Percentiles rank a stretch among this genome's conserved stretches.
Conservation (phyloP, 805 yeast genomes). For the Candida pseudofarinosa region DNA sequence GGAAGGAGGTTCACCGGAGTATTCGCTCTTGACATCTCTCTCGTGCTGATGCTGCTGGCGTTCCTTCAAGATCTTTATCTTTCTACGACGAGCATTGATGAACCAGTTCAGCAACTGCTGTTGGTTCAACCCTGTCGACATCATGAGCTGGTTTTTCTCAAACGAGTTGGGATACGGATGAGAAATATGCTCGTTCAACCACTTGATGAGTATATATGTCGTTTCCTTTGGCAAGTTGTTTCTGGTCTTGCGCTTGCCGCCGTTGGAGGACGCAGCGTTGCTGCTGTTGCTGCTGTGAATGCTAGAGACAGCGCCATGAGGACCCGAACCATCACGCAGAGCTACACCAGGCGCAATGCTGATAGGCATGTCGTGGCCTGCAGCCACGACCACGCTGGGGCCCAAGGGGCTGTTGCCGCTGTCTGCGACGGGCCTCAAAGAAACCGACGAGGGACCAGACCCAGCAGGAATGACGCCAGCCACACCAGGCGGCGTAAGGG, state of each 20-base stretch:
- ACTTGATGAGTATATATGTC: conserved; percentile 63
- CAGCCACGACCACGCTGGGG: not conserved
- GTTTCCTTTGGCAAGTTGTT: conserved; percentile 78
- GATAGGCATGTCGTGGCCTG: not conserved
- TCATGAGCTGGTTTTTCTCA: conserved; percentile 67
- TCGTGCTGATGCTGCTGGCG: conserved; percentile 14
- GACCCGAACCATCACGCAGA: not conserved
- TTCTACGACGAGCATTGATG: conserved; percentile 79
- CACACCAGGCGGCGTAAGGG: not conserved
- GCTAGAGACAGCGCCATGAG: not conserved
- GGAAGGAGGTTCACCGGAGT: no score
- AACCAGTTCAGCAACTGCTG: conserved; percentile 86
- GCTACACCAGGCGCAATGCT: not conserved
- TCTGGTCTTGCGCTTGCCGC: conserved; percentile 44
- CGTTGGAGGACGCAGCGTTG: not conserved
- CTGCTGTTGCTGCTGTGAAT: not conserved
- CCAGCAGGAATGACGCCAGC: not conserved
- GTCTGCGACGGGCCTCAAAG: not conserved
- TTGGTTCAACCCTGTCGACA: conserved; percentile 71
- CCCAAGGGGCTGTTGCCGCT: not conserved
- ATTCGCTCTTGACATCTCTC: no score
- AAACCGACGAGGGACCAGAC: not conserved
- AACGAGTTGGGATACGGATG: conserved; percentile 83
- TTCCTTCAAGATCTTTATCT: conserved; percentile 51
- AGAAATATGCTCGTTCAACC: conserved; percentile 71